Conservation (phyloP, 768 basidiomycete species). For the Lactarius sanguifluus region DNA sequence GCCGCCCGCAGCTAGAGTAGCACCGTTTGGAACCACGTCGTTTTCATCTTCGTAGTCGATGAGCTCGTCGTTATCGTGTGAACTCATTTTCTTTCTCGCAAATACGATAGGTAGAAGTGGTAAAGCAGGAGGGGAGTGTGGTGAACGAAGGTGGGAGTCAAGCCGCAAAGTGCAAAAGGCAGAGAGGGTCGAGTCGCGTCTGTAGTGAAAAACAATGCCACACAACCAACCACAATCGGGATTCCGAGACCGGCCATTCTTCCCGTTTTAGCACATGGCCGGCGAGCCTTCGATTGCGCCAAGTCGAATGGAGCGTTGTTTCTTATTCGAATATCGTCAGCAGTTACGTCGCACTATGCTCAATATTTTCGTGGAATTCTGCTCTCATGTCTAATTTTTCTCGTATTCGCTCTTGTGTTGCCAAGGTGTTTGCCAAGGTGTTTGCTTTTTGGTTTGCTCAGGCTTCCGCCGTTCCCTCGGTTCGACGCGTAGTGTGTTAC, state of each 20-base stretch:
- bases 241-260: conserved; percentile 6
- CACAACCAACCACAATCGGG: conserved; percentile 17
- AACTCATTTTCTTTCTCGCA: conserved; percentile 56
- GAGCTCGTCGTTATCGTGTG: conserved; percentile 86
- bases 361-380: not conserved
- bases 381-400: not conserved
- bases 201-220: conserved; percentile 22
- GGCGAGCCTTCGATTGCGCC: conserved; percentile 5
- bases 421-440: too few species aligned
- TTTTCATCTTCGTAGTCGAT: conserved; percentile 95
- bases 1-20: conserved; percentile 45
- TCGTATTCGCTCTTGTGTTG: too few species aligned
- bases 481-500: not conserved
- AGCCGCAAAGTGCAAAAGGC: conserved; percentile 23
- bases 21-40: conserved; percentile 66
- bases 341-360: not conserved
- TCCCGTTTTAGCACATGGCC: not conserved
- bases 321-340: not conserved
- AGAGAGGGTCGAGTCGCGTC: conserved; percentile 20
- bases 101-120: conserved; percentile 33
- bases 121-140: conserved; percentile 35
- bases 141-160: conserved; percentile 28
- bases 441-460: not conserved
- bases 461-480: conserved; percentile 4
- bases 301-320: not conserved